Percentiles rank a stretch among this genome's conserved stretches.
Conservation (phyloP, 176 grass and related monocot species). For the Aegilops umbellulata region DNA sequence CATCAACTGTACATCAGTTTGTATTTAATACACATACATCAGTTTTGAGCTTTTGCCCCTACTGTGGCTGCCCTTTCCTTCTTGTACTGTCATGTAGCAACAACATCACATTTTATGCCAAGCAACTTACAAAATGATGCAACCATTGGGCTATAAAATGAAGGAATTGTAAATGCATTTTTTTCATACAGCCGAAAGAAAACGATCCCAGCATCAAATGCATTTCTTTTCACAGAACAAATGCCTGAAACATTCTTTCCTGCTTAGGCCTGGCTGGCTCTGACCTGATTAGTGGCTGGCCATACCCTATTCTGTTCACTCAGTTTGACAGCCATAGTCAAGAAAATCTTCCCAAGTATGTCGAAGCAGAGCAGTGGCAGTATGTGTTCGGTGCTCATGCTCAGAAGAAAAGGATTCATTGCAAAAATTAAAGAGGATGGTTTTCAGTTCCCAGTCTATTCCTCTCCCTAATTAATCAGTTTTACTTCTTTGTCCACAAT, state of each 20-base stretch:
- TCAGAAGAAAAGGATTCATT: neutral
- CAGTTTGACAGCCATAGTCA: neutral
- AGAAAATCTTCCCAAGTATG: neutral
- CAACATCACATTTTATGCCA: neutral
- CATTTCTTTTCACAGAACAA: neutral
- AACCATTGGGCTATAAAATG: neutral
- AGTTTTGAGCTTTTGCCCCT: neutral
- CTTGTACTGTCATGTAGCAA: neutral
- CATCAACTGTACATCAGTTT: neutral
- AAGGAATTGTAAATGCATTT: neutral
- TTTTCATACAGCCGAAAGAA: too few relatives aligned
- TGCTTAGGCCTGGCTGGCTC: neutral
- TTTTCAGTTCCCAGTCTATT: constrained; percentile 11
- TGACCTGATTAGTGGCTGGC: neutral
- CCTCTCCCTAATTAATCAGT: constrained; percentile 11
- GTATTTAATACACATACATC: neutral
- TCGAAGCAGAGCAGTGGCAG: neutral
- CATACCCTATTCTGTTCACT: constrained; percentile 22
- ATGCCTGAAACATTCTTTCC: neutral
- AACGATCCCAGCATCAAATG: too few relatives aligned
- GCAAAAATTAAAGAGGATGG: neutral
- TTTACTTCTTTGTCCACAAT: constrained; percentile 10
- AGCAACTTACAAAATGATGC: neutral
- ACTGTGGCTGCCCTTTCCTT: neutral
- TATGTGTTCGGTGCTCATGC: neutral